A percentile compares a stretch with the other conserved stretches of the same genome.
These are phyloP conservation scores for Hygrocybe punicea DNA, from an alignment of 768 basidiomycete species.

Conservation along the genomic window DNA sequence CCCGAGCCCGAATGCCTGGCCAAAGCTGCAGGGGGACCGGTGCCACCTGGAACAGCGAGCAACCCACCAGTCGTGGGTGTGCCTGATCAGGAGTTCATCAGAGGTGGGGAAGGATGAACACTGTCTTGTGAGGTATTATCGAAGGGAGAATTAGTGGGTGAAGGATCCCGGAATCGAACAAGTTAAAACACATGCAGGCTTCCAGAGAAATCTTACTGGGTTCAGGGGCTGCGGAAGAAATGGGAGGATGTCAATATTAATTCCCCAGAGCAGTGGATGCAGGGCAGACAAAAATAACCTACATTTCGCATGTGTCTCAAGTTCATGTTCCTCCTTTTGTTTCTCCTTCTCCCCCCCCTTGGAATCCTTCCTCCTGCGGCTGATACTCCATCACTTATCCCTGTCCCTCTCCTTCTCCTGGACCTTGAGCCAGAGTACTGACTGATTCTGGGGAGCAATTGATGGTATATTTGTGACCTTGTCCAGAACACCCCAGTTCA, in stretches of 20 bases:
- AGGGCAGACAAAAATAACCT: constrained; percentile 12
- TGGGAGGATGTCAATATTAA: not conserved
- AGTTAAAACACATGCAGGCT: constrained; percentile 57
- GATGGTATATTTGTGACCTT: constrained; percentile 59
- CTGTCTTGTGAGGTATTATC: constrained; percentile 17
- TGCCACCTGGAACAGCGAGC: not conserved
- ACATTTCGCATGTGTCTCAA: constrained; percentile 44
- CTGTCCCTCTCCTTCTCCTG: too few species aligned
- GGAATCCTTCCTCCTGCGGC: constrained; percentile 67
- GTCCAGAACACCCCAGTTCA: constrained; percentile 49
- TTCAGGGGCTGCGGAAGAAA: constrained; percentile 43
- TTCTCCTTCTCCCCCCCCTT: constrained; percentile 52
- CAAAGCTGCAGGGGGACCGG: constrained; percentile 39
- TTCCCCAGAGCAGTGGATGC: too few species aligned
- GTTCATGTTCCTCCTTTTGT: constrained; percentile 39
- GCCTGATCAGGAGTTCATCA: constrained; percentile 30
- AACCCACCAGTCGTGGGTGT: constrained; percentile 36
- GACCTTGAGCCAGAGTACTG: constrained; percentile 5
- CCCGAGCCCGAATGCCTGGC: constrained; percentile 26
- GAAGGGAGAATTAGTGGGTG: constrained; percentile 13
- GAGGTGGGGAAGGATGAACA: not conserved
- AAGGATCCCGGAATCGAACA: constrained; percentile 48
- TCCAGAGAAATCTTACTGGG: constrained; percentile 35
- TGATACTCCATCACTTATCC: constrained; percentile 82
- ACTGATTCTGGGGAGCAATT: constrained; percentile 8